These are phyloP conservation scores for Cryphonectria parasitica DNA, from an alignment of 2,329 filamentous ascomycete species.

Conservation along the genomic window DNA sequence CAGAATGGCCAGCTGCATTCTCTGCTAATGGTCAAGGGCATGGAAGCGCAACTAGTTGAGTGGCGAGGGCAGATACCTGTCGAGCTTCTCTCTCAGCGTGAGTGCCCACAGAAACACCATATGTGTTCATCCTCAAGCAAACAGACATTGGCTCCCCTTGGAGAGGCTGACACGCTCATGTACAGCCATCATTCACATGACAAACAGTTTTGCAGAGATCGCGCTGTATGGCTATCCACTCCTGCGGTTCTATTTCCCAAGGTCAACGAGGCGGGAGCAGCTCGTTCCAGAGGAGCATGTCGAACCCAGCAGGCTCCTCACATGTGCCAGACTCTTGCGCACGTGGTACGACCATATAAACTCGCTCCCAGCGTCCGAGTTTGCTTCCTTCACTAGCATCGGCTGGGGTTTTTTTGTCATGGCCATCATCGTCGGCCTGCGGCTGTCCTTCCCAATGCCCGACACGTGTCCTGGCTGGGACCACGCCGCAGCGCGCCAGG, in stretches of 20 bases:
- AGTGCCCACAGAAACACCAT: slow-evolving; percentile 19
- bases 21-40: slow-evolving; percentile 50
- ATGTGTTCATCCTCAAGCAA: not conserved
- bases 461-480: slow-evolving; percentile 42
- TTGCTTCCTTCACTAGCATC: slow-evolving; percentile 44
- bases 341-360: slow-evolving; percentile 37
- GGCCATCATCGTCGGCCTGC: slow-evolving; percentile 47
- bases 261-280: not conserved
- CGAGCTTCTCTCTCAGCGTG: slow-evolving; percentile 38
- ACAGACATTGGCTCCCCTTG: too few relatives aligned
- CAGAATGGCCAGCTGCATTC: slow-evolving; percentile 46
- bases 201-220: slow-evolving; percentile 43
- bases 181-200: slow-evolving; percentile 40
- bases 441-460: slow-evolving; percentile 50
- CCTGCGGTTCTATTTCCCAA: slow-evolving; percentile 35
- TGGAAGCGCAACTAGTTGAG: slow-evolving; percentile 52
- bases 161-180: slow-evolving; percentile 17
- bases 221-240: slow-evolving; percentile 46
- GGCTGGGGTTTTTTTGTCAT: slow-evolving; percentile 51
- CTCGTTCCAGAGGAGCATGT: not conserved
- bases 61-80: slow-evolving; percentile 44
- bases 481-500: slow-evolving; percentile 43
- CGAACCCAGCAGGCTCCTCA: slow-evolving; percentile 29
- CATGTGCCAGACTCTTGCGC: slow-evolving; percentile 30
- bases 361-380: slow-evolving; percentile 32